Evolutionary conservation across 345 rosid genomes (phyloP), one percentile per base, ranked within the genome.

Genomic region (Populus euphratica): DNA sequence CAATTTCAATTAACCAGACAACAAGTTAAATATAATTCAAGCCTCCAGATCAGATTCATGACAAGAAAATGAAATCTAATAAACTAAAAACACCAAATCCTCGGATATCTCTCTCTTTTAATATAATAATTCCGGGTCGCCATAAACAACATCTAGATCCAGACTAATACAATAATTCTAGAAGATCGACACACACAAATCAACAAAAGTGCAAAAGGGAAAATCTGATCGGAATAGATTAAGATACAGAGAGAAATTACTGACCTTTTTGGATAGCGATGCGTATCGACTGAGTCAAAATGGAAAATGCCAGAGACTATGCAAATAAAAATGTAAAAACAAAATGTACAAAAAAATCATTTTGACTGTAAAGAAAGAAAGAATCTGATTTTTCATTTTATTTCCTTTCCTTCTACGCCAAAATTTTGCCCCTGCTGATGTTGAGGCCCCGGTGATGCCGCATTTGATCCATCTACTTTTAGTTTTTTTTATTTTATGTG

Each of bases 211-310:
- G 23, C 7, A 64, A 25, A 20, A 25, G 2, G 16, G 20, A 3
- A 69, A 64, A 49, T 76, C 29, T 2, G 44, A 36, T 66, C 21
- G 3, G 39, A 50, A 65, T 68, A 77, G 44, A 76, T 14, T 54
- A 54, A 52, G 2, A 49, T 17, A 0, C 4, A 21, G 14, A 68
- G 41, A 23, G 29, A 33, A 50, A 72, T 65, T 31, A 81, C 76
- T 65, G 49, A 83, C 87, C 82, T 75, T 75, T 39, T 12, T 2
- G 77, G 38, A 70, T 64, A 65, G 8, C 65, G 70, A 73, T 66
- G 39, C 23, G 70, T 8, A 77, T 29, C 75, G 84, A 70, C 36
- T 20, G 35, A 74, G 79, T 64, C 74, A 65, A 73, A 65, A 39
- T 14, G 27, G 67, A 76, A 72, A 36, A 18, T 5, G 76, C 62